Percentiles rank a stretch among this genome's conserved stretches.
phyloP scores from a whole-genome alignment of 768 basidiomycete species.

The Zangia roseola region DNA sequence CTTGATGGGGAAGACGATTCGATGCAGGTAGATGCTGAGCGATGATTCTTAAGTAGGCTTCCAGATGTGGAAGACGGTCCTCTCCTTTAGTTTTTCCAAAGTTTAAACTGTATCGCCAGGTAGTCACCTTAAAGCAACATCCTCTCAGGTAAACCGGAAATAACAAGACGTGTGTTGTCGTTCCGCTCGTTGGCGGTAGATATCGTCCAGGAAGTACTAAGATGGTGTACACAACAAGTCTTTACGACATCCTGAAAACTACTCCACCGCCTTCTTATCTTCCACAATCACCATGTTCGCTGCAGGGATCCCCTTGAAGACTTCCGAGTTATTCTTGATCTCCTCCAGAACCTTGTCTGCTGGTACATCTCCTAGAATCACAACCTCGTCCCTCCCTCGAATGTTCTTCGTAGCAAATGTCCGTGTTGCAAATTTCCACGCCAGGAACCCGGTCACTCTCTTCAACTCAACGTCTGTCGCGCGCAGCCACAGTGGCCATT shows the following conservation, averaged over 20 bases:
- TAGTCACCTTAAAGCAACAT: slow-evolving; percentile 4
- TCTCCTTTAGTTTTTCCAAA: slow-evolving; percentile 6
- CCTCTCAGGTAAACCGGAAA: background rate
- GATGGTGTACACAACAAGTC: too few species aligned
- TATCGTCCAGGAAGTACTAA: too few species aligned
- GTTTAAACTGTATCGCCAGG: background rate
- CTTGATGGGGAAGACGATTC: slow-evolving; percentile 6
- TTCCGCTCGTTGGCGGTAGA: too few species aligned
- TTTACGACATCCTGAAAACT: too few species aligned
- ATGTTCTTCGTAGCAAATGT: slow-evolving; percentile 90
- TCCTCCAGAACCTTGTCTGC: slow-evolving; percentile 83
- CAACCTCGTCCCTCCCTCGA: slow-evolving; percentile 90
- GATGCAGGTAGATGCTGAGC: slow-evolving; percentile 13
- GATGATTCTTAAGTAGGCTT: slow-evolving; percentile 1
- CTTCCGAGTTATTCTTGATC: slow-evolving; percentile 55
- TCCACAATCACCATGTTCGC: slow-evolving; percentile 76
- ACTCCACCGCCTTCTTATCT: slow-evolving; percentile 58
- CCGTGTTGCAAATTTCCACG: slow-evolving; percentile 92
- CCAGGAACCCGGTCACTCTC: slow-evolving; percentile 93
- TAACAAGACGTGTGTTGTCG: background rate
- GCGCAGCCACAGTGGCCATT: too few species aligned
- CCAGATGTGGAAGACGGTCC: background rate
- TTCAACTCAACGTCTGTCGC: slow-evolving; percentile 77
- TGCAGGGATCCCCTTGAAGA: slow-evolving; percentile 65
- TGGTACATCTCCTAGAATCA: slow-evolving; percentile 97